Base-by-base conservation (phyloP, 2,329 filamentous ascomycete species). In the Monilinia vaccinii-corymbosi region DNA sequence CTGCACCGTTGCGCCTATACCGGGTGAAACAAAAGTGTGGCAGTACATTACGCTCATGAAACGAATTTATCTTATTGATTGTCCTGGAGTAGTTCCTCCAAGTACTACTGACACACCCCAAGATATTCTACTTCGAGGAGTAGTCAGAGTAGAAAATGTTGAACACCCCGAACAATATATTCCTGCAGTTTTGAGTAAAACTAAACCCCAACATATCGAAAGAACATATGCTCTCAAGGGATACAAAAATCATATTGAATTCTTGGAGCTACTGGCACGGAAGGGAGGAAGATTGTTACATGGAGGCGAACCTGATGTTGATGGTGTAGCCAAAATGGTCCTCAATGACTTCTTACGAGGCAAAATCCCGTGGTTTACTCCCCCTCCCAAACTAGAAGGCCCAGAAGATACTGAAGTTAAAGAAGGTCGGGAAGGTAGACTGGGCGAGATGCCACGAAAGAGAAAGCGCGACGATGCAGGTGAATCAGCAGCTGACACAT, bases 141-240 rank as follows among this genome's bases (percentile, higher is more conserved):
- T 96, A 9, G 91, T 96, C 13, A 83, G 94, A 66, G 89, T 97
- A 2, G 94, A 99, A 74, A 97, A 96, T 70, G 93, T 99, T 0
- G 89, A 97, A 66, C 89, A 97, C 70, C 94, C 94, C 0, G 92
- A 95, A 70, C 94, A 99, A 69, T 99, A 99, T 71, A 94, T 99
- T 47, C 83, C 88, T 0, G 89, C 88, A 16, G 83, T 97, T 2
- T 77, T 99, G 58, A 80, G 77, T 52, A 87, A 86, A 61, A 92
- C 94, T 44, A 93, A 96, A 75, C 82, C 83, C 40, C 88, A 89
- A 62, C 93, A 99, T 71, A 82, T 99, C 69, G 91, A 97, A 71
- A 84, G 92, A 66, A 97, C 94, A 1, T 99, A 99, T 67, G 90
- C 94, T 58, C 77, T 99, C 28, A 89, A 84, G 69, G 87, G 87